Evolutionary conservation across 208 protist genomes (phyloP), one percentile per base, ranked within the genome.

Genomic region (Endotrypanum monterogeii): DNA sequence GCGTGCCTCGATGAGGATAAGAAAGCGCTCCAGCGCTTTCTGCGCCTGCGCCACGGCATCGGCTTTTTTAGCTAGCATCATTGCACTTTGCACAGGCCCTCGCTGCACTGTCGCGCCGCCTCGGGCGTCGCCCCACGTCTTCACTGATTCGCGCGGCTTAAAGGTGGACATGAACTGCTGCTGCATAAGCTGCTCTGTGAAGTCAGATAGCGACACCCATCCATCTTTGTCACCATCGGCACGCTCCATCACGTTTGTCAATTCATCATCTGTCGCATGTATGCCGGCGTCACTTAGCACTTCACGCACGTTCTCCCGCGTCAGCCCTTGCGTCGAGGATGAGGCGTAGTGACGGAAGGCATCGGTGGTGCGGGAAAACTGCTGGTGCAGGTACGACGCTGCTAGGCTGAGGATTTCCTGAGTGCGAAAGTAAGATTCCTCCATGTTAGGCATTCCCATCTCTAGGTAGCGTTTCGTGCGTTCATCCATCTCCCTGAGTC

Each of bases 121-220:
- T 39, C 74, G 32, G 20, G 55, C 28, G 54, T 85, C 76, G 58
- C 69, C 73, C 50, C 67, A 83, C 8, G 61, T 78, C 32, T 60
- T 78, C 57, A 68, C 69, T 39, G 77, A 68, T 69, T 79, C 67
- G 39, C 63, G 76, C 18, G 87, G 86, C 72, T 87, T 73, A 77
- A 96, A 93, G 67, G 87, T 84, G 2, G 93, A 91, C 39, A 92
- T 79, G 60, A 97, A 94, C 80, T 92, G 85, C 74, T 96, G 89
- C 28, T 83, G 78, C 50, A 94, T 75, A 60, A 97, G 82, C 55
- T 89, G 70, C 74, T 96, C 85, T n/a, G 79, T 86, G 68, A 98
- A 96, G 39, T 97, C 93, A 35, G 80, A 65, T 12, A 98, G 79
- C 23, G 83, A 86, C 20, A 98, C 87, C 79, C 83, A 83, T n/a